Percentiles rank a stretch among this genome's conserved stretches.
Conservation (phyloP, 2,329 filamentous ascomycete species). For the Tolypocladium amazonense region DNA sequence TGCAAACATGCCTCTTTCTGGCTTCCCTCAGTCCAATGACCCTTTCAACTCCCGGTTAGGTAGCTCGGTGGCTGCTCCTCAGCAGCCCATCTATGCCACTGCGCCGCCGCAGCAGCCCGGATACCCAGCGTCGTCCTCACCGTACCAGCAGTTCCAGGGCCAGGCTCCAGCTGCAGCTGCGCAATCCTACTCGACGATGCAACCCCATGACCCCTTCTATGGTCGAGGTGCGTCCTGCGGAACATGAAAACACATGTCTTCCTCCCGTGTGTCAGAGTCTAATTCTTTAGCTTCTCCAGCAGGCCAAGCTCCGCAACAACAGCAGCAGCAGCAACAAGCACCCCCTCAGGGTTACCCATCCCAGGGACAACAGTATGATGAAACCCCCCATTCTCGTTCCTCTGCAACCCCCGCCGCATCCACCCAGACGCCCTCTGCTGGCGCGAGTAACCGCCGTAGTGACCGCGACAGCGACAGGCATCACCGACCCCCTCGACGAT, state of each 20-base stretch:
- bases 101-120: conserved; percentile 17
- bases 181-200: conserved; percentile 26
- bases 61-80: conserved; percentile 17
- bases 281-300: conserved; percentile 43
- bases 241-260: conserved; percentile 8
- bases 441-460: conserved; percentile 27
- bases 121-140: conserved; percentile 19
- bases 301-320: conserved; percentile 25
- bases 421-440: conserved; percentile 27
- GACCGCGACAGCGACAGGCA: conserved; percentile 32
- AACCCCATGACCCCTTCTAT: conserved; percentile 42
- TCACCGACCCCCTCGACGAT: conserved; percentile 27
- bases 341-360: conserved; percentile 23
- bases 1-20: conserved; percentile 21
- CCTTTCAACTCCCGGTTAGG: conserved; percentile 20
- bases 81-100: conserved; percentile 22
- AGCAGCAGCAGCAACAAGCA: conserved; percentile 9
- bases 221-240: conserved; percentile 49
- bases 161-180: conserved; percentile 22
- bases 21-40: conserved; percentile 13
- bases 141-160: conserved; percentile 21
- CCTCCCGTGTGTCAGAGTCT: conserved; percentile 17
- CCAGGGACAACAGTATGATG: conserved; percentile 43
- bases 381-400: conserved; percentile 27
- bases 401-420: conserved; percentile 25